Evolutionary conservation across 441 rosid species (phyloP), one percentile per base, ranked within the genome.

Genomic region (Hura crepitans): DNA sequence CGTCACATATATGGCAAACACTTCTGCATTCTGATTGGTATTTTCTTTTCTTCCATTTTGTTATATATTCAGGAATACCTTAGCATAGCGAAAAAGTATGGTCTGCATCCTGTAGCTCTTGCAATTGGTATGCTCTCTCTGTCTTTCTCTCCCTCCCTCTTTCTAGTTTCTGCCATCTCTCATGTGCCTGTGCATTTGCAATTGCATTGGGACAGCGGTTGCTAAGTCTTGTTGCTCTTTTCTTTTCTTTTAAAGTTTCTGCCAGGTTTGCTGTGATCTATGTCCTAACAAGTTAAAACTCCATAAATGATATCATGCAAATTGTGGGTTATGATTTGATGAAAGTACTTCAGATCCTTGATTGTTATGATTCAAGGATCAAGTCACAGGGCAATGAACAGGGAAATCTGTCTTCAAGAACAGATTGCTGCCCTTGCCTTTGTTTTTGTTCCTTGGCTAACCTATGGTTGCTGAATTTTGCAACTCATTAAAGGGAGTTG

Each of bases 51-150:
- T 18, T 31, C 57, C 50, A 37, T 65, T 53, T 54, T 47, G 50
- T 58, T 70, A 47, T 53, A 31, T 54, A 67, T 75, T 23, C 84
- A 85, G 88, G 84, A 73, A 61, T 85, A 87, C 74, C 76, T 79
- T 35, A 78, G 45, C 27, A 73, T 85, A 67, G 92, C 90, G 5
- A 59, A 64, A 65, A 80, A 78, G 58, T 67, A 80, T 59, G 75
- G 83, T 31, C 74, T 87, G 72, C 80, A 70, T 79, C 92, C 89
- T 45, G 83, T 83, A 59, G 72, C 81, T 59, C 85, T 87, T 72
- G 86, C 92, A 55, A 80, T 83, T 43, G 87, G 89, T 87, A 80
- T 71, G 69, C 15, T 55, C 28, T 54, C 20, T 51, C 17, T 11
- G n/a, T n/a, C n/a, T n/a, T n/a, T n/a, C n/a, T n/a, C n/a, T n/a